A percentile compares a stretch with the other conserved stretches of the same genome.
Evolutionary conservation across 331 rosid genomes (phyloP).

Genomic region (Quercus lobata): DNA sequence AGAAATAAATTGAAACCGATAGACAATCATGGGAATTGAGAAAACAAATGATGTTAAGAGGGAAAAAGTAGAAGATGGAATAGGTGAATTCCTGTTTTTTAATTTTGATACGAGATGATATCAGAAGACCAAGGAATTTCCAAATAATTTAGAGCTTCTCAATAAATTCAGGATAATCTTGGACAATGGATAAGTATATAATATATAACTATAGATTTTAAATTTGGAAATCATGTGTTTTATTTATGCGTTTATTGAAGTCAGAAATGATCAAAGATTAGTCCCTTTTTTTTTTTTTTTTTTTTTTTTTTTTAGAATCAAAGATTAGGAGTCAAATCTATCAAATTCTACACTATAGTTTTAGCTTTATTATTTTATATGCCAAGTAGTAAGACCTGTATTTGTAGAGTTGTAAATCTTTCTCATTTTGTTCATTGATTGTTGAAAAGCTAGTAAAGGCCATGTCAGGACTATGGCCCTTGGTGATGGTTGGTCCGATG

Average conservation of each 20-base stretch:
- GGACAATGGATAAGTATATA: not conserved
- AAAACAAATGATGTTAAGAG: not conserved
- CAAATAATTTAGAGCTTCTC: not conserved
- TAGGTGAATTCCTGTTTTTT: too few relatives aligned
- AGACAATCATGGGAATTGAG: not conserved
- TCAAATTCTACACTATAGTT: too few relatives aligned
- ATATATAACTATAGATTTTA: not conserved
- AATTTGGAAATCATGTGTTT: too few relatives aligned
- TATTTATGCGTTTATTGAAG: too few relatives aligned
- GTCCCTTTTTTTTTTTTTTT: too few relatives aligned
- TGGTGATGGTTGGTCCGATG: constrained; percentile 17
- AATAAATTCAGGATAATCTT: not conserved
- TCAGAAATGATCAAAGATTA: too few relatives aligned
- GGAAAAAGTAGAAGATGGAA: not conserved
- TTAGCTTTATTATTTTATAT: too few relatives aligned
- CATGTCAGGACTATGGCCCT: constrained; percentile 16
- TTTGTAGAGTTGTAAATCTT: too few relatives aligned
- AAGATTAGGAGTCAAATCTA: too few relatives aligned
- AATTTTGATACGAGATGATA: not conserved
- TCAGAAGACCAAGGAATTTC: not conserved
- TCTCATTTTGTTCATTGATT: too few relatives aligned
- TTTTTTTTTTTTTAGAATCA: too few relatives aligned
- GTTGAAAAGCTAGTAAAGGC: constrained; percentile 19
- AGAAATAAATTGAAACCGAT: not conserved
- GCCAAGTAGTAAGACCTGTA: too few relatives aligned